Conservation (phyloP, 2,329 filamentous ascomycete species). For the Bisporella sp. region DNA sequence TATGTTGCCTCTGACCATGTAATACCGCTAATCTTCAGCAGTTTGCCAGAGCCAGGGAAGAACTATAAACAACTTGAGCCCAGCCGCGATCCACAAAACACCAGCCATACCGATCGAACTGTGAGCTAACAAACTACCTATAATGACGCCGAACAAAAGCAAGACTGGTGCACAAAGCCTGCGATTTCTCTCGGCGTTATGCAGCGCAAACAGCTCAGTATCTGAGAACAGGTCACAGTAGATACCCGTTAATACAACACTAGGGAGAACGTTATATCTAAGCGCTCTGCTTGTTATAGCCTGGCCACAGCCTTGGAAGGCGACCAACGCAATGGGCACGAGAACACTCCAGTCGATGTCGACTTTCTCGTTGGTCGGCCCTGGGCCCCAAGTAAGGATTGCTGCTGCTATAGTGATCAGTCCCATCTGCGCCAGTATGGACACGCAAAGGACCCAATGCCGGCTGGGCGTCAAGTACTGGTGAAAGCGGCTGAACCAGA, state of each 20-base stretch:
- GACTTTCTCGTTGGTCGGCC: conserved; percentile 28
- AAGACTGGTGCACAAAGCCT: conserved; percentile 40
- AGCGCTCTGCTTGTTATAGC: conserved; percentile 64
- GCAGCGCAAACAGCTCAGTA: conserved; percentile 35
- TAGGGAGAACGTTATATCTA: conserved; percentile 61
- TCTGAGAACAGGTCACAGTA: conserved; percentile 78
- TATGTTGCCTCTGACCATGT: too few relatives aligned
- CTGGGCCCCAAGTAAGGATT: conserved; percentile 43
- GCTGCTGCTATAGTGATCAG: conserved; percentile 45
- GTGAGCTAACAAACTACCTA: conserved; percentile 44
- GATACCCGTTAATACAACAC: conserved; percentile 70
- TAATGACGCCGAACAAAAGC: conserved; percentile 43
- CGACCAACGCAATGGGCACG: conserved; percentile 60
- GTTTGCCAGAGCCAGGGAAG: conserved; percentile 56
- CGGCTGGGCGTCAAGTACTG: conserved; percentile 52
- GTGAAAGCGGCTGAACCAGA: conserved; percentile 65
- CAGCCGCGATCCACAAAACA: conserved; percentile 34
- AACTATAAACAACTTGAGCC: conserved; percentile 47
- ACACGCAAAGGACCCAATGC: conserved; percentile 57
- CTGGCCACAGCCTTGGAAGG: conserved; percentile 71
- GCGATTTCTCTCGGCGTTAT: conserved; percentile 43
- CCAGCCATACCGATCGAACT: conserved; percentile 43
- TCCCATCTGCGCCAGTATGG: conserved; percentile 45
- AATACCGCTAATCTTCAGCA: conserved; percentile 24
- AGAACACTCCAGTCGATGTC: conserved; percentile 50